Evolutionary conservation across 2,329 filamentous ascomycete species (phyloP), one percentile per base, ranked within the genome.

Genomic region (Fusarium citri): DNA sequence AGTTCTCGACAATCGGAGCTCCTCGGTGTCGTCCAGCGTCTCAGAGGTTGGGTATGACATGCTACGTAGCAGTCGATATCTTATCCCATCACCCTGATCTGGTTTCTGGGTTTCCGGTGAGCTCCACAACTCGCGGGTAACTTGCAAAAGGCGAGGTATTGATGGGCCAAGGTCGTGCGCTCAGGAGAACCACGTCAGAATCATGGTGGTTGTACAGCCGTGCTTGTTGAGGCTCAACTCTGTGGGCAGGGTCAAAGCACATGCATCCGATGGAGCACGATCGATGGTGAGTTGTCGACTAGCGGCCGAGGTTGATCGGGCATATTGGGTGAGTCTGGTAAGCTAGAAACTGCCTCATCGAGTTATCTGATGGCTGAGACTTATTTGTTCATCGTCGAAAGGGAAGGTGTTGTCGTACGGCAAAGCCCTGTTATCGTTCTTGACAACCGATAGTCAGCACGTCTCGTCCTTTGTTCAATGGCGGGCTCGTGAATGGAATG

Each of bases 281-380:
- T 37, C 10, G 34, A 37, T 37, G 34, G 18, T 37, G 34, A 30
- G 28, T 37, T 37, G 34, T 37, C 34, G 10, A 37, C 34, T n/a
- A 18, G n/a, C 34, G n/a, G 6, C 76, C 72, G 11, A 78, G 66
- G 31, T 77, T 78, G 9, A 59, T 80, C 2, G 4, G 78, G 59
- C 12, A 84, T 77, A 42, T 83, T 77, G 16, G 76, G 79, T 1
- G 81, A 78, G 47, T 80, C 80, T 10, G 86, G 6, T 37, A 37
- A 88, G 4, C 85, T 85, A 46, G 78, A 75, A 9, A 75, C 75
- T 77, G 7, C 3, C 10, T 9, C 11, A 11, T 8, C 10, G 8
- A 64, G 59, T 11, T 8, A 40, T 16, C 22, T 26, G 8, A 7
- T 15, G 22, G 15, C 26, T 23, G 9, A 10, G 49, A 57, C 26